phyloP scores from a whole-genome alignment of 2,329 filamentous ascomycete species.

The Aspergillus quadricinctus region DNA sequence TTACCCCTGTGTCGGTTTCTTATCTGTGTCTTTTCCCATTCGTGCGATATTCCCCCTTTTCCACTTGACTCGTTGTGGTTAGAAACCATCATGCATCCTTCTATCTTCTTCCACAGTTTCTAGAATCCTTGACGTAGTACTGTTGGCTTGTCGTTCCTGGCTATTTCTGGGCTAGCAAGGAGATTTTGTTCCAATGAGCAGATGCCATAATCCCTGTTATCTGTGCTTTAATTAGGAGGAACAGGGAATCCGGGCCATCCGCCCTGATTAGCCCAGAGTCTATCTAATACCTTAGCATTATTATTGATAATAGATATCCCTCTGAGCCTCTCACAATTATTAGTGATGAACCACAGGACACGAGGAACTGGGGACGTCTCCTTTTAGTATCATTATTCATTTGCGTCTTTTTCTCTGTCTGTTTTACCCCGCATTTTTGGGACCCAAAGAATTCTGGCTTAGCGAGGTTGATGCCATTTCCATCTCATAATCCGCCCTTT shows the following conservation, averaged over 20 bases:
- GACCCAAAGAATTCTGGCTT: neutral
- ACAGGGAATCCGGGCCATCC: neutral
- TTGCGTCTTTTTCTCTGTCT: neutral
- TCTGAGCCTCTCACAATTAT: neutral
- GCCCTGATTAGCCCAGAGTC: constrained; percentile 1
- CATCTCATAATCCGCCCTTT: constrained; percentile 4
- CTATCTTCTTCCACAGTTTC: neutral
- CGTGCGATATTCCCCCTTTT: neutral
- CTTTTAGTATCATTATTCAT: neutral
- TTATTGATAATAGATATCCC: constrained; percentile 13
- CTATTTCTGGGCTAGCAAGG: neutral
- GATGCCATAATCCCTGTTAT: neutral
- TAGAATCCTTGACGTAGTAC: neutral
- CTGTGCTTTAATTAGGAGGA: neutral
- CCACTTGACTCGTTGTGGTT: neutral
- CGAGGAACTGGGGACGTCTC: neutral
- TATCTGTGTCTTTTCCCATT: neutral
- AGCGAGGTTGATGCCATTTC: neutral
- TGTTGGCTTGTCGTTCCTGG: neutral
- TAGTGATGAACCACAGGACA: neutral
- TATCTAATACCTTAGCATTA: constrained; percentile 9
- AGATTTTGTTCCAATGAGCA: neutral
- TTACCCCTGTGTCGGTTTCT: neutral
- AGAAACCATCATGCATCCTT: neutral
- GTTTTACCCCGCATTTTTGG: constrained; percentile 26